Percentiles rank a stretch among this genome's conserved stretches.
Conservation (phyloP, 257 asterid genomes). For the Solanum tarapatanum region DNA sequence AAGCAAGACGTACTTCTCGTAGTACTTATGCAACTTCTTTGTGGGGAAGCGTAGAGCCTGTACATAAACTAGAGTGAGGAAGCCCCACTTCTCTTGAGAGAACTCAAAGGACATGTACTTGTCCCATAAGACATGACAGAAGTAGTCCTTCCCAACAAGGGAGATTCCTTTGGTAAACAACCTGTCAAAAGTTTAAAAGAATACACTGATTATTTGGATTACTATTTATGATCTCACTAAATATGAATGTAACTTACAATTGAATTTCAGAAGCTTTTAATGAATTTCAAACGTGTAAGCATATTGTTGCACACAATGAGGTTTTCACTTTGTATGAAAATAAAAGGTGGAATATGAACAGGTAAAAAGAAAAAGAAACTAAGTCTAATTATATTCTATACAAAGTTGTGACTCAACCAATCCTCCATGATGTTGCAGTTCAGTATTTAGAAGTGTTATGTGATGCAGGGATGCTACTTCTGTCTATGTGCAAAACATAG, state of each 20-base stretch:
- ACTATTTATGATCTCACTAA: not conserved
- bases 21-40: conserved; percentile 58
- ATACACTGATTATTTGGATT: not conserved
- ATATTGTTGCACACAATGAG: not conserved
- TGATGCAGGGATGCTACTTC: not conserved
- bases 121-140: conserved; percentile 77
- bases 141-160: conserved; percentile 73
- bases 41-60: conserved; percentile 71
- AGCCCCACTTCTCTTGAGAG: conserved; percentile 56
- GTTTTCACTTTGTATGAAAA: not conserved
- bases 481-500: not conserved
- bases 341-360: not conserved
- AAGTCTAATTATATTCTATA: not conserved
- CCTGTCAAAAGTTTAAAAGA: conserved; percentile 24
- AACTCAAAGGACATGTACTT: conserved; percentile 71
- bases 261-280: not conserved
- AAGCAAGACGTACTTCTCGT: conserved; percentile 54
- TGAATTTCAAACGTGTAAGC: not conserved
- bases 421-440: not conserved
- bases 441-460: not conserved
- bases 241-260: not conserved
- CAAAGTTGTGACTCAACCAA: not conserved
- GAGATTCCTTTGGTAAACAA: conserved; percentile 64
- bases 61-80: conserved; percentile 67
- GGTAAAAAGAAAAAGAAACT: not conserved